A percentile compares a stretch with the other conserved stretches of the same genome.
Evolutionary conservation across 2,329 filamentous ascomycete species (phyloP).

Genomic region (Pseudocercospora musae): DNA sequence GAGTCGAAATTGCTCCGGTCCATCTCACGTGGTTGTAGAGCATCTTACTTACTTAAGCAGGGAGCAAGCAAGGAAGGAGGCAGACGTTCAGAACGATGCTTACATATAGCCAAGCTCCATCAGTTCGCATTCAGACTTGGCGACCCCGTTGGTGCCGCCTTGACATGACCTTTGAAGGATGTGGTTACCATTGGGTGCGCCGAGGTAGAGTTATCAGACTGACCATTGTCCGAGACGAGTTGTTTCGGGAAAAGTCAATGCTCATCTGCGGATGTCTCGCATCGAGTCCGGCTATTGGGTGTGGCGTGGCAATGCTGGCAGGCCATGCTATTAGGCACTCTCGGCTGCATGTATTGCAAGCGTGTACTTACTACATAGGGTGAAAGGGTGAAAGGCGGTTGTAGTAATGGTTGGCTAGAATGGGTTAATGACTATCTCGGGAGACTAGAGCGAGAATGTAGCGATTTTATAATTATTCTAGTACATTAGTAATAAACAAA

Average conservation of each 20-base stretch:
- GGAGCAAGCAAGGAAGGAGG: not conserved
- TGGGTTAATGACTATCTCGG: no score
- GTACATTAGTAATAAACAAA: no score
- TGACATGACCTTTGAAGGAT: not conserved
- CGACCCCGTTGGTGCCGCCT: not conserved
- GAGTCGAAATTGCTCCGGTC: not conserved
- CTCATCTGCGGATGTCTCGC: not conserved
- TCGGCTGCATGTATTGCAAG: no score
- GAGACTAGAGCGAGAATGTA: no score
- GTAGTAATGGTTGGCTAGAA: not conserved
- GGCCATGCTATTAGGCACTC: not conserved
- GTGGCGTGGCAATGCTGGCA: not conserved
- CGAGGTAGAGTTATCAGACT: not conserved
- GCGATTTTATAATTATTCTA: no score
- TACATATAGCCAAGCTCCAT: not conserved
- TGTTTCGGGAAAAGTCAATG: not conserved
- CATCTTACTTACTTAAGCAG: not conserved
- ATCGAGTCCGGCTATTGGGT: not conserved
- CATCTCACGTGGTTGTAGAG: not conserved
- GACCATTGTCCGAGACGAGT: no score
- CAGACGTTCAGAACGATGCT: not conserved
- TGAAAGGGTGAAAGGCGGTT: no score
- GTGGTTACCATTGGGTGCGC: not conserved
- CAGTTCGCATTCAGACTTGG: conserved; percentile 2
- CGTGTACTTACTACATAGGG: no score